Base-by-base conservation (phyloP, 495 filamentous ascomycete genomes). In the Podospora appendiculata region DNA sequence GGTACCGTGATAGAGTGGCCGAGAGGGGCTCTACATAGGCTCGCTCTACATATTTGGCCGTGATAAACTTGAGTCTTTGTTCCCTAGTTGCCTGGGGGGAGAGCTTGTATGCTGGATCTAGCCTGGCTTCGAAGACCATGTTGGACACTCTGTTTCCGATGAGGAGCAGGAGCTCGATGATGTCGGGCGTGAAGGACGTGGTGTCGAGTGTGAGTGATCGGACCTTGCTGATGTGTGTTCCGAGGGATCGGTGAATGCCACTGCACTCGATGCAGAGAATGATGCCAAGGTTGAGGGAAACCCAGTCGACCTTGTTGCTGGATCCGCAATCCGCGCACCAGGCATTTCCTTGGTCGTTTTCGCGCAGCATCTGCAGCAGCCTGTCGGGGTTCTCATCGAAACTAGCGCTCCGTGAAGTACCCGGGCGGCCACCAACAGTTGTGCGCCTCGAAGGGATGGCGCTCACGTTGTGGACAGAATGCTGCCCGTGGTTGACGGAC, bases 211-310 rank as follows among this genome's bases (percentile, higher is more conserved):
- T 97, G 32, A 99, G 82, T 4, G 93, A 97, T 34, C 93, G 85
- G 18, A 99, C 82, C 71, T 99, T 99, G 64, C 91, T 94, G 54
- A 99, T 95, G 65, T 99, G 93, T 3, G 93, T 99, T 8, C 93
- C 93, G 2, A 99, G 78, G 9, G 93, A 97, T 18, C 93, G 85
- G 69, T 99, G 93, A 52, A 99, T 96, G 59, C 93, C 93, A 61
- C 90, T 93, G 68, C 93, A 99, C 67, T 99, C 93, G 55, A 99
- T 99, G 70, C 93, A 99, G 13, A 99, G 79, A 33, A 97, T 84
- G 49, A 97, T 95, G 32, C 87, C 94, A 4, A 99, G 79, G 58
- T 99, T 99, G 66, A 99, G 95, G 1, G 92, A 96, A 39, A 96
- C 93, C 93, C 93, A 99, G 66, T 99, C 94, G 14, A 94, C 89